These are phyloP conservation scores for Tuber brumale DNA, from an alignment of 495 filamentous ascomycete species.

Conservation along the genomic window DNA sequence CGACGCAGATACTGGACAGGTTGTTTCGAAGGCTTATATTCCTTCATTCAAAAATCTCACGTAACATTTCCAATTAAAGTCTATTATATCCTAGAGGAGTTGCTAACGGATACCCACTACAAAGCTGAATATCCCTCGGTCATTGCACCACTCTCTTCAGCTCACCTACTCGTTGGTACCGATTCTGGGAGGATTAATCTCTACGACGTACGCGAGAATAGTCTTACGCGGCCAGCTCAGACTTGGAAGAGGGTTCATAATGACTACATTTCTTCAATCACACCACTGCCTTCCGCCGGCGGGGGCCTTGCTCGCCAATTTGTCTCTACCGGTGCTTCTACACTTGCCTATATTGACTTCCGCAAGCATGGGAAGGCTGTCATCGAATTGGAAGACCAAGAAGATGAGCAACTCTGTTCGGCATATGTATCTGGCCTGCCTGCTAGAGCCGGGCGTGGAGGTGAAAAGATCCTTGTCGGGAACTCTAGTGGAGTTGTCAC, in stretches of 20 bases:
- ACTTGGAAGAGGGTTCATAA: slow-evolving; percentile 64
- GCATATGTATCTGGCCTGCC: slow-evolving; percentile 61
- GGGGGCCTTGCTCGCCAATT: slow-evolving; percentile 85
- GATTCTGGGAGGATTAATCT: slow-evolving; percentile 85
- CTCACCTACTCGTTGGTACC: slow-evolving; percentile 82
- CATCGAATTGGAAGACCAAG: slow-evolving; percentile 82
- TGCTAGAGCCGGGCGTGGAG: slow-evolving; percentile 55
- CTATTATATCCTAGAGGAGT: neutral
- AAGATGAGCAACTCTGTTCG: slow-evolving; percentile 80
- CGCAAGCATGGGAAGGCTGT: slow-evolving; percentile 62
- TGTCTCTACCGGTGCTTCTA: slow-evolving; percentile 84
- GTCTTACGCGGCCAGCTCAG: slow-evolving; percentile 45
- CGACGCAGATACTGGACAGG: slow-evolving; percentile 67
- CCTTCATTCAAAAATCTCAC: slow-evolving; percentile 47
- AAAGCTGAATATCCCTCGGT: slow-evolving; percentile 62
- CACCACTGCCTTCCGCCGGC: slow-evolving; percentile 68
- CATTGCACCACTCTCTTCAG: slow-evolving; percentile 71
- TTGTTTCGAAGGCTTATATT: slow-evolving; percentile 62
- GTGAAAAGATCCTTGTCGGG: slow-evolving; percentile 72
- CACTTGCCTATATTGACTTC: slow-evolving; percentile 82
- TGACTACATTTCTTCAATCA: slow-evolving; percentile 87
- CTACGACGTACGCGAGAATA: slow-evolving; percentile 72
- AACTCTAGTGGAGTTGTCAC: slow-evolving; percentile 73
- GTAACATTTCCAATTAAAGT: slow-evolving; percentile 41
- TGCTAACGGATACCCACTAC: slow-evolving; percentile 4